phyloP scores from a whole-genome alignment of 1,284 basidiomycete species.

The Cutaneotrichosporon sp. region DNA sequence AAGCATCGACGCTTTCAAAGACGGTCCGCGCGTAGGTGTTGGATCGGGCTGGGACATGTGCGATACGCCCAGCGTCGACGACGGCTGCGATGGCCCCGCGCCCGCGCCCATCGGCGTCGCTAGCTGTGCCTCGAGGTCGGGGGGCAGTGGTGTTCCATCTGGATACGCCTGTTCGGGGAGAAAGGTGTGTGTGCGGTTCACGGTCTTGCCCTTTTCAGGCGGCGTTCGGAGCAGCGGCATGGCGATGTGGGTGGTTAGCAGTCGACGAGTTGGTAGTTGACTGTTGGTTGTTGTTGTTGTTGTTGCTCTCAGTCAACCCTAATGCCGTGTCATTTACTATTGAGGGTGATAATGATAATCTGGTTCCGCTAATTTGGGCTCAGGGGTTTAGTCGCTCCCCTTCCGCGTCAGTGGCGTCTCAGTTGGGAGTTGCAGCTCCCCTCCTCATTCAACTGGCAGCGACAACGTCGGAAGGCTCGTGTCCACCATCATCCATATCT shows the following conservation, averaged over 20 bases:
- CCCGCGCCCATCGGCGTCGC: not conserved
- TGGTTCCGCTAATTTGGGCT: no score
- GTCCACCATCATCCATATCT: no score
- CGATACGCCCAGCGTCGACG: not conserved
- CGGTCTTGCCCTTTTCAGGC: constrained; percentile 12
- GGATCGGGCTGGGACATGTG: not conserved
- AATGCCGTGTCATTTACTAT: no score
- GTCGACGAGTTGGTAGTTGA: no score
- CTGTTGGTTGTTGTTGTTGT: no score
- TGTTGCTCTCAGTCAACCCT: not conserved
- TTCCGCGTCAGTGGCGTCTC: no score
- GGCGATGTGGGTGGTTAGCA: not conserved
- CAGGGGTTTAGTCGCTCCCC: no score
- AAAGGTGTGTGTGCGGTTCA: constrained; percentile 9
- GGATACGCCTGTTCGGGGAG: constrained; percentile 16
- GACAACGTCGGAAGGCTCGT: no score
- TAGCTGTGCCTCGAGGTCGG: not conserved
- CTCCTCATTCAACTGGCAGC: no score
- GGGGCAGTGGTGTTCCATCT: constrained; percentile 1
- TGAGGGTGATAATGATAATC: no score
- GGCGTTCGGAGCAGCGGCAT: constrained; percentile 38
- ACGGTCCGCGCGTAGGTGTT: not conserved
- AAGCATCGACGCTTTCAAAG: not conserved
- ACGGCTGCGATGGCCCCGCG: not conserved
- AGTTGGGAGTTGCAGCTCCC: no score